Evolutionary conservation across 1,284 basidiomycete genomes (phyloP).

Genomic region (Ceratobasidium sp.): DNA sequence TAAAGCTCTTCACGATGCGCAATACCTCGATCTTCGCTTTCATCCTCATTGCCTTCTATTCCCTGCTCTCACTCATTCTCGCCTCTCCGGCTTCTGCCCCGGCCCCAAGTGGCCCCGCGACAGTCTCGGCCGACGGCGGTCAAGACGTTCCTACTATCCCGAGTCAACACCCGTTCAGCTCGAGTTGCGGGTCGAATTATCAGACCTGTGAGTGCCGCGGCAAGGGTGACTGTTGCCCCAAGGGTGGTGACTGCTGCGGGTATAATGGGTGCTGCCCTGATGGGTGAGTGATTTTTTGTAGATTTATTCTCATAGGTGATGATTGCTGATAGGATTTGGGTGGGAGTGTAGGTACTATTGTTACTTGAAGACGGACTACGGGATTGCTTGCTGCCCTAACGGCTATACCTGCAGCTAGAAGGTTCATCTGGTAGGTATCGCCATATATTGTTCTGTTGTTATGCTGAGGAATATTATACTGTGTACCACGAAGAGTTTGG

Average conservation of each 20-base stretch:
- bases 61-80: neutral
- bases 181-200: neutral
- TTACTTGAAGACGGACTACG: neutral
- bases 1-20: neutral
- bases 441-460: too few species aligned
- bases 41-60: slow-evolving; percentile 5
- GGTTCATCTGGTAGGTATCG: neutral
- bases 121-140: neutral
- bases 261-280: neutral
- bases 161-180: neutral
- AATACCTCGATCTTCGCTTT: neutral
- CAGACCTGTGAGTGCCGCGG: neutral
- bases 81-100: neutral
- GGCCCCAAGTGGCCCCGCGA: neutral
- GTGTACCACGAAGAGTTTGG: too few species aligned
- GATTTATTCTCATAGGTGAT: neutral
- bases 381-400: too few species aligned
- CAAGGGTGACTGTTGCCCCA: neutral
- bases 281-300: neutral
- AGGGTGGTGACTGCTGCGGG: neutral
- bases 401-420: neutral
- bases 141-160: too few species aligned
- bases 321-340: neutral
- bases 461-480: too few species aligned
- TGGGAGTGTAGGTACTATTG: neutral